These are phyloP conservation scores for Starmerella sirachaensis DNA, from an alignment of 805 yeast species.

Conservation along the genomic window DNA sequence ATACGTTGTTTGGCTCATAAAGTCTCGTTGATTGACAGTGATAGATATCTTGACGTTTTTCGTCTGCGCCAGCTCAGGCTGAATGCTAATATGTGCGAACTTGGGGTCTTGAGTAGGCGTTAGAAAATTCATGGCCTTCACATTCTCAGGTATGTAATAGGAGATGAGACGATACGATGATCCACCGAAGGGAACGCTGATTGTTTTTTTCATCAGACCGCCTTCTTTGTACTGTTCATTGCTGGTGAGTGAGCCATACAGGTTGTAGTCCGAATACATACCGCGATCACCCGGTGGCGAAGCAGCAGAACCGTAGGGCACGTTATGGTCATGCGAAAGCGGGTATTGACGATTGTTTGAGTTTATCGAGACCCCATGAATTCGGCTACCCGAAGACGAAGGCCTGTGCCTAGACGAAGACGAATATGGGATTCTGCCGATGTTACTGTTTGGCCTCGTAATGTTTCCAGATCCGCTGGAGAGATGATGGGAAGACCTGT, in stretches of 20 bases:
- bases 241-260: conserved; percentile 47
- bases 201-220: conserved; percentile 75
- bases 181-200: conserved; percentile 35
- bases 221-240: conserved; percentile 53
- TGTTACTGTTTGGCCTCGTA: too few species aligned
- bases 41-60: conserved; percentile 5
- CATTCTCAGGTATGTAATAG: conserved; percentile 69
- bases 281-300: neutral
- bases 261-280: conserved; percentile 13
- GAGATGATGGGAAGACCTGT: too few species aligned
- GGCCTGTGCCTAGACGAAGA: too few species aligned
- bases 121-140: too few species aligned
- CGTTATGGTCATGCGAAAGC: too few species aligned
- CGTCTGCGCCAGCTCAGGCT: conserved; percentile 27
- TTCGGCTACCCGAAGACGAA: too few species aligned
- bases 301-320: neutral
- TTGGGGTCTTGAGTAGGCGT: conserved; percentile 46
- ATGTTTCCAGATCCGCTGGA: too few species aligned
- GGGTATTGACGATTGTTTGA: too few species aligned
- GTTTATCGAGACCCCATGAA: too few species aligned
- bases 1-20: neutral
- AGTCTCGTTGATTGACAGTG: neutral
- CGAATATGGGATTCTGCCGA: too few species aligned
- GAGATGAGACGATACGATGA: conserved; percentile 51
- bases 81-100: conserved; percentile 37